These are phyloP conservation scores for Didymella segeticola DNA, from an alignment of 2,329 filamentous ascomycete genomes.

Conservation along the genomic window DNA sequence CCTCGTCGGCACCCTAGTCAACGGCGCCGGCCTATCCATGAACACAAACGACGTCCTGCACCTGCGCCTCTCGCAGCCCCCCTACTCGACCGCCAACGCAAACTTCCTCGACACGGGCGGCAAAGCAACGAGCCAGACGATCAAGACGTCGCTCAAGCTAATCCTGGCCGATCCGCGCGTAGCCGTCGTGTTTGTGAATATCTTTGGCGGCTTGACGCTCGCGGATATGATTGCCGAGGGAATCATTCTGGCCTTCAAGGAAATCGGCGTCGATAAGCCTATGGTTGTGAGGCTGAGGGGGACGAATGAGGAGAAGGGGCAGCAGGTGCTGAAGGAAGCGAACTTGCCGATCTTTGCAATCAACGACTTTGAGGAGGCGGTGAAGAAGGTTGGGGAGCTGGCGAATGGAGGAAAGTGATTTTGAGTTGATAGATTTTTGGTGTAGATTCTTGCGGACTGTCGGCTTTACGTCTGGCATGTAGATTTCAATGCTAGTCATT, in stretches of 20 bases:
- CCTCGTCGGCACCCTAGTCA: constrained; percentile 83
- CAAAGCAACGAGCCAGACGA: constrained; percentile 83
- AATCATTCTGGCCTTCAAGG: constrained; percentile 73
- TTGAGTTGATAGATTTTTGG: background rate
- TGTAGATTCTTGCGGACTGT: background rate
- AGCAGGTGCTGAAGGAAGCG: constrained; percentile 72
- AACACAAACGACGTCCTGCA: constrained; percentile 84
- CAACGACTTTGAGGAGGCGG: constrained; percentile 76
- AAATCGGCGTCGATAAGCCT: constrained; percentile 68
- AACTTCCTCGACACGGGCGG: constrained; percentile 93
- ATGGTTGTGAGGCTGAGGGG: constrained; percentile 80
- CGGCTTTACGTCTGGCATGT: background rate
- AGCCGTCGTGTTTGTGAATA: constrained; percentile 74
- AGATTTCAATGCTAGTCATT: background rate
- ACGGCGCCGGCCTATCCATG: constrained; percentile 89
- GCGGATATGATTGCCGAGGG: constrained; percentile 84
- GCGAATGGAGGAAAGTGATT: constrained; percentile 21
- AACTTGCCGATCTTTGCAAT: constrained; percentile 72
- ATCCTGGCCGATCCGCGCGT: constrained; percentile 75
- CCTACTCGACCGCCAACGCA: constrained; percentile 64
- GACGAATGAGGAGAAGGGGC: constrained; percentile 74
- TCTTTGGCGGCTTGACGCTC: constrained; percentile 73
- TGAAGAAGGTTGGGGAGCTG: constrained; percentile 43
- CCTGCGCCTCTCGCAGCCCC: constrained; percentile 62
- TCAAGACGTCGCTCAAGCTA: constrained; percentile 76